Evolutionary conservation across 2,329 filamentous ascomycete species (phyloP), one percentile per base, ranked within the genome.

Genomic region (Teratosphaeria pseudoeucalypti): DNA sequence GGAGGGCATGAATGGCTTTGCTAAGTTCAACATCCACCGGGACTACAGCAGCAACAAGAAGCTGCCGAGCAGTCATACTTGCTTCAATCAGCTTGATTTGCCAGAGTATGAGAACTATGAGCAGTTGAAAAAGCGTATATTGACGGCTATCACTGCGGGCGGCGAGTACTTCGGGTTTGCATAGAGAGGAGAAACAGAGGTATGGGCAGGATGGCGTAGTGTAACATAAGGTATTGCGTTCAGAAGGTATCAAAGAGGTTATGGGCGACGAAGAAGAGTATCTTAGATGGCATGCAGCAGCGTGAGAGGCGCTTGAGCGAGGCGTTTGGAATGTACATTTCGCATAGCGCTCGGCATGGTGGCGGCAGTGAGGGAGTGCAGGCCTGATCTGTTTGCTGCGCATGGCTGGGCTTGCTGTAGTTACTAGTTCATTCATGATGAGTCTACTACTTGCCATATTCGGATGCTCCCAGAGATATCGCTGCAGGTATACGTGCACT

Each of bases 61-160:
- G 66, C 82, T 99, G 65, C 94, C 94, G 59, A 95, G 90, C 69
- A 96, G 92, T 68, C 95, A 99, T 75, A 99, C 94, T 64, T 99
- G 94, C 81, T 99, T 99, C 79, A 99, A 99, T 75, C 94, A 99
- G 79, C 90, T 99, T 72, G 94, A 99, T 78, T 84, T 99, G 67
- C 94, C 94, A 52, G 94, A 99, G 77, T 99, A 99, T 72, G 94
- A 97, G 71, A 95, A 85, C 73, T 99, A 99, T 75, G 94, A 99
- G 70, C 81, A 83, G 67, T 83, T 99, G 62, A 86, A 94, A 63
- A 85, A 89, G 69, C 91, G 94, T 72, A 78, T 99, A 61, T 86
- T 95, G 74, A 97, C 92, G 67, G 94, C 94, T 63, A 96, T 99
- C 75, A 99, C 94, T n/a, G 87, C 92, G 66, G 94, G 94, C 67